Base-by-base conservation (phyloP, 345 rosid species). In the Arabidopsis suecica region DNA sequence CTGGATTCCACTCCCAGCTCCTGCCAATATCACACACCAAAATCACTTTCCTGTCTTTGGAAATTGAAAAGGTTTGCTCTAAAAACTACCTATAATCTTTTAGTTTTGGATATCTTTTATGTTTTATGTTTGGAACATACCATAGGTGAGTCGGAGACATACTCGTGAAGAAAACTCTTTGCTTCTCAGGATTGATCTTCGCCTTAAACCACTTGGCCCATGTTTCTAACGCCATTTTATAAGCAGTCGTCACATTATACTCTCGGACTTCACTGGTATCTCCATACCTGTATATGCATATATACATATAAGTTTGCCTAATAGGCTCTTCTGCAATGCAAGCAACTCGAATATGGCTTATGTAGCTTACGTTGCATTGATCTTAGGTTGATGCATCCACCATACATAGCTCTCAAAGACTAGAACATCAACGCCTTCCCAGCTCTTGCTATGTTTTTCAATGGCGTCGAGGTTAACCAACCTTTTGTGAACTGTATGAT, bases 1-100 rank as follows among this genome's bases (percentile, higher is more conserved):
- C 93, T 14, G 86, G 83, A 58, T 78, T 87, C 99, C 97, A 94
- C 74, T 91, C 99, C 96, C 96, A 91, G 78, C 93, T 94, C 97
- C 98, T 90, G 44, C 16, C 16, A 73, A 73, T 6, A 65, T 59
- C 36, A 58, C 65, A 45, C 34, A 37, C 57, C 32, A 40, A 77
- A 68, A 22, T 59, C 72, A 65, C 16, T 28, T 37, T 40, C 48
- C 33, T 22, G n/a, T 44, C 62, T 38, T 57, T 50, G 23, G 45
- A 37, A 32, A 44, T 13, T 44, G 55, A 48, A 62, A 40, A 51
- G 5, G 38, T 44, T 38, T 32, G 13, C 50, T 58, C 30, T 44
- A 23, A 23, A 18, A 44, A 9, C 14, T 36, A 54, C 60, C 23
- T 37, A 10, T 73, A 14, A 40, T 28, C 9, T 23, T 14, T 72